Evolutionary conservation across 352 stramenopile species (phyloP).

Genomic region (Phytophthora nicotianae): DNA sequence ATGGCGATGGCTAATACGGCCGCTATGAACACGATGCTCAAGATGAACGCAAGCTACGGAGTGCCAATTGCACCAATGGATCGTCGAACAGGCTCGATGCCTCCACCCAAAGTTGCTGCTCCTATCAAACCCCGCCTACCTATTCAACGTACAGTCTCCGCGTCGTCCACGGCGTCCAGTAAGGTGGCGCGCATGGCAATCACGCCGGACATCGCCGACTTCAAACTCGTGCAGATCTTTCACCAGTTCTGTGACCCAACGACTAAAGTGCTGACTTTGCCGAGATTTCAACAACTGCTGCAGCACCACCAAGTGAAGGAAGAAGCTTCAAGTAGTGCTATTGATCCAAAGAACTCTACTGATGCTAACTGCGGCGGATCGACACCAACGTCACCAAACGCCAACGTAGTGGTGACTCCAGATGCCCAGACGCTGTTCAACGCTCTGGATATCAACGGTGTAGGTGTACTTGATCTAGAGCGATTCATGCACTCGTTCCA

Average conservation of each 20-base stretch:
- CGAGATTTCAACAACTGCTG: slow-evolving; percentile 69
- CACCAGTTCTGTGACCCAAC: slow-evolving; percentile 76
- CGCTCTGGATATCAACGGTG: slow-evolving; percentile 50
- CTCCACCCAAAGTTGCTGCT: slow-evolving; percentile 27
- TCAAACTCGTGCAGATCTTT: slow-evolving; percentile 89
- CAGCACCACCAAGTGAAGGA: slow-evolving; percentile 73
- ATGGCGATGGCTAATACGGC: slow-evolving; percentile 69
- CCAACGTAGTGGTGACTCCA: slow-evolving; percentile 23
- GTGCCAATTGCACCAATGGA: slow-evolving; percentile 62
- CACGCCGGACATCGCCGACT: slow-evolving; percentile 80
- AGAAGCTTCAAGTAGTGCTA: slow-evolving; percentile 30
- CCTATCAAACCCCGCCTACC: slow-evolving; percentile 54
- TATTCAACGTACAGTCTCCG: slow-evolving; percentile 26
- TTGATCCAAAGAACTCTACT: slow-evolving; percentile 14
- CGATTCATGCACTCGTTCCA: slow-evolving; percentile 88
- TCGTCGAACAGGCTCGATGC: slow-evolving; percentile 28
- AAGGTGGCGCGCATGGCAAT: slow-evolving; percentile 67
- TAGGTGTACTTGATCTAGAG: slow-evolving; percentile 62
- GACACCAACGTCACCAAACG: slow-evolving; percentile 4
- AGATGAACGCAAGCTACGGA: slow-evolving; percentile 56
- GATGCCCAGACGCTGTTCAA: slow-evolving; percentile 67
- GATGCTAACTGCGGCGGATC: slow-evolving; percentile 13
- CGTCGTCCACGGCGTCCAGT: slow-evolving; percentile 13
- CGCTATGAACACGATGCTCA: slow-evolving; percentile 56
- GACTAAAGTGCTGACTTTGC: slow-evolving; percentile 53